Evolutionary conservation across 2,329 filamentous ascomycete genomes (phyloP), one percentile per base, ranked within the genome.

Genomic region (Trichoderma atrobrunneum): DNA sequence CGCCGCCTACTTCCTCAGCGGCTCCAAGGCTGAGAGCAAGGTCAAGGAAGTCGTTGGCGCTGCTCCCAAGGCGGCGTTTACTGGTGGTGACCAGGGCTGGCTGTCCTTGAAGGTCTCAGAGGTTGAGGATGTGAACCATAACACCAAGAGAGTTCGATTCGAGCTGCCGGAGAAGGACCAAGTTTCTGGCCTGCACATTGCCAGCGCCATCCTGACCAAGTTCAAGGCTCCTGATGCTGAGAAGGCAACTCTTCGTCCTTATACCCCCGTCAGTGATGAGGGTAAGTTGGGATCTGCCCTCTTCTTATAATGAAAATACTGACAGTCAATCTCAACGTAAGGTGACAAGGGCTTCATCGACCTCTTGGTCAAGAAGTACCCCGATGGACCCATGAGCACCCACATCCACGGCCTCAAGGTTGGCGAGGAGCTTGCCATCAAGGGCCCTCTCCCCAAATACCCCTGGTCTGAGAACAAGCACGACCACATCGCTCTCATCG

Each of bases 401-500:
- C 93, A 98, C 85, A 81, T 99, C 65, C 93, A 97, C 87, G 87
- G 88, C 80, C 89, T 99, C 90, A 86, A 87, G 39, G 91, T 93
- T 59, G 93, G 94, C 74, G 92, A 98, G 83, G 87, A 87, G 18
- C 90, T 99, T 70, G 91, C 95, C 74, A 90, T 99, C 86, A 98
- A 99, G 88, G 96, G 96, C 21, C 96, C 96, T 2, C 90, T 99
- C 51, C 93, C 94, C 78, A 99, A 99, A 85, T 98, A 98, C 84
- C 84, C 89, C 36, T 98, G 95, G 95, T 80, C 89, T 68, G 80
- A 91, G 76, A 98, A 98, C 89, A 98, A 97, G 89, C 95, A 98
- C 86, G 86, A 93, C 73, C 94, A 98, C 86, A 90, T 97, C 78
- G 91, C 89, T 51, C 87, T 95, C 76, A 89, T 99, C 74, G 94